Conservation (phyloP, 2,329 filamentous ascomycete genomes). For the Fusarium piperis region DNA sequence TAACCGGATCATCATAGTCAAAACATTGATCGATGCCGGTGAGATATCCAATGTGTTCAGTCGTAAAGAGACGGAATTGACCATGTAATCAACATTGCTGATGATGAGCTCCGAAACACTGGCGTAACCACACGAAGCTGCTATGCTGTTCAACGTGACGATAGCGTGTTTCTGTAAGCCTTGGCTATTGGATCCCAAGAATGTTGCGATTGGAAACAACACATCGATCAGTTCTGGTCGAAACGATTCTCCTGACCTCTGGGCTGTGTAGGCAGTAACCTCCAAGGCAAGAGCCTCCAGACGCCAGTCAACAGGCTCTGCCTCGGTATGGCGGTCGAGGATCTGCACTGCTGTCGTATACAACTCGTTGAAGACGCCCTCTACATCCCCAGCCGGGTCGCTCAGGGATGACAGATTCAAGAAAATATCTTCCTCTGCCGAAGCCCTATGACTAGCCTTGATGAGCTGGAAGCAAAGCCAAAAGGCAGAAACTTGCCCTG, state of each 20-base stretch:
- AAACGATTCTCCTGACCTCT: slow-evolving; percentile 73
- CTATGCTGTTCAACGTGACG: slow-evolving; percentile 82
- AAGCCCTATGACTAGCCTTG: slow-evolving; percentile 62
- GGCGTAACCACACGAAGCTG: slow-evolving; percentile 76
- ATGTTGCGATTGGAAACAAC: slow-evolving; percentile 90
- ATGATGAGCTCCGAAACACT: slow-evolving; percentile 83
- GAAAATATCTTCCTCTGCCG: slow-evolving; percentile 71
- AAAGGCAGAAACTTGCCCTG: slow-evolving; percentile 73
- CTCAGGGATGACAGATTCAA: slow-evolving; percentile 62
- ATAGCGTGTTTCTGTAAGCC: slow-evolving; percentile 84
- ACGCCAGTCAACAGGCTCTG: slow-evolving; percentile 70
- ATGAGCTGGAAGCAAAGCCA: slow-evolving; percentile 84
- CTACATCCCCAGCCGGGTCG: slow-evolving; percentile 52
- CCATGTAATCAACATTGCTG: slow-evolving; percentile 94
- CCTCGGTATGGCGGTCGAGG: slow-evolving; percentile 64
- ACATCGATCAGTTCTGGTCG: slow-evolving; percentile 88
- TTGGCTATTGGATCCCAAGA: slow-evolving; percentile 76
- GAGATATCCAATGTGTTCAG: slow-evolving; percentile 93
- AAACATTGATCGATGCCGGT: slow-evolving; percentile 87
- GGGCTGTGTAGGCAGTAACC: slow-evolving; percentile 78
- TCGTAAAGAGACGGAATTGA: slow-evolving; percentile 89
- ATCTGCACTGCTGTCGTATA: slow-evolving; percentile 74
- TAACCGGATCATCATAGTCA: slow-evolving; percentile 93
- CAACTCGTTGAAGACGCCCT: slow-evolving; percentile 68
- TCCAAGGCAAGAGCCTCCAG: slow-evolving; percentile 84